These are phyloP conservation scores for Citrus cavaleriei DNA, from an alignment of 345 rosid genomes.

Conservation along the genomic window DNA sequence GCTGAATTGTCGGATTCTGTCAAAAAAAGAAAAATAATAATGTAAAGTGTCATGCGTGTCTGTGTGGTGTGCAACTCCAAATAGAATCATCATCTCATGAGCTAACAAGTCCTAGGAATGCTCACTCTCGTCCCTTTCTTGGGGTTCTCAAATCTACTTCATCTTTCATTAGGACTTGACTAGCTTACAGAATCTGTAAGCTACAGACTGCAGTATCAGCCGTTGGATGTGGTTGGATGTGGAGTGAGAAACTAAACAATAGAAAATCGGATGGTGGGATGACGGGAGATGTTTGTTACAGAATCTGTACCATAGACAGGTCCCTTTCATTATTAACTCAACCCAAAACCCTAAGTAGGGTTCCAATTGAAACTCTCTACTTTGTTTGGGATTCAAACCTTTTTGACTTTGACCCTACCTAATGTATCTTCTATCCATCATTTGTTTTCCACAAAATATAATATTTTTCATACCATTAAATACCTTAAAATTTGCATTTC, in stretches of 20 bases:
- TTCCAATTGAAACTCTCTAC: neutral
- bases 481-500: no score
- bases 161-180: neutral
- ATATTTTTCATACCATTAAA: no score
- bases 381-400: conserved; percentile 32
- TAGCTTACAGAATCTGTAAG: no score
- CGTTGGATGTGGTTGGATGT: no score
- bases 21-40: neutral
- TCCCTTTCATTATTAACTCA: neutral
- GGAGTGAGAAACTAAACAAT: no score
- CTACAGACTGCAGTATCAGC: no score
- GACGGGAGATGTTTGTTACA: no score
- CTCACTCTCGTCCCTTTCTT: conserved; percentile 14
- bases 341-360: conserved; percentile 18
- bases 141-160: neutral
- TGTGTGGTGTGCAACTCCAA: conserved; percentile 4
- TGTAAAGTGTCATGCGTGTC: conserved; percentile 26
- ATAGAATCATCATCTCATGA: conserved; percentile 27
- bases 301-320: no score
- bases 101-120: conserved; percentile 31
- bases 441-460: neutral
- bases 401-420: conserved; percentile 21
- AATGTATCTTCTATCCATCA: neutral
- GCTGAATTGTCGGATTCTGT: neutral
- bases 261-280: no score